These are phyloP conservation scores for Fragaria iinumae DNA, from an alignment of 306 rosid genomes.

Conservation along the genomic window DNA sequence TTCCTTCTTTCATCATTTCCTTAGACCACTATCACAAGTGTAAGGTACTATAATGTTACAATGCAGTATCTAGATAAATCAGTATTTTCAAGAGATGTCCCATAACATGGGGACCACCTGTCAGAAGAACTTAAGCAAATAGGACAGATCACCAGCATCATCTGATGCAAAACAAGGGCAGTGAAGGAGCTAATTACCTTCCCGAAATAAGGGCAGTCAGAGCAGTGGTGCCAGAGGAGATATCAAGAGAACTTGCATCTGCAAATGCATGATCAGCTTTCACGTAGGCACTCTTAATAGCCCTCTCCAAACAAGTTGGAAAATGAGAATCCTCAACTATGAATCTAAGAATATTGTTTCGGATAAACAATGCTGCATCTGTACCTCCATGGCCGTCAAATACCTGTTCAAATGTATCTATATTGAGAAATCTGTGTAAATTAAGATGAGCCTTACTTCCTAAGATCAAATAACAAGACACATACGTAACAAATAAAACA, in stretches of 20 bases:
- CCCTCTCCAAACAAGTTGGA: constrained; percentile 54
- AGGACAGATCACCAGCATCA: not conserved
- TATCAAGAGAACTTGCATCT: constrained; percentile 67
- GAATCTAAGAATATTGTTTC: constrained; percentile 66
- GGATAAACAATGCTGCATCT: constrained; percentile 68
- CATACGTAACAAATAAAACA: not conserved
- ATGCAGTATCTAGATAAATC: not conserved
- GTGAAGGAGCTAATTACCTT: constrained; percentile 40
- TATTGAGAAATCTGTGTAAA: not conserved
- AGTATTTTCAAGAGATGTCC: not conserved
- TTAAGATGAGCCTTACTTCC: not conserved
- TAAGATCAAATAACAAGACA: not conserved
- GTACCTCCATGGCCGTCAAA: constrained; percentile 89
- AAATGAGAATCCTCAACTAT: constrained; percentile 67
- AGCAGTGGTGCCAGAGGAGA: constrained; percentile 86
- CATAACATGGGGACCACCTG: not conserved
- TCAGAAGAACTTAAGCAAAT: not conserved
- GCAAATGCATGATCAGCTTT: constrained; percentile 83
- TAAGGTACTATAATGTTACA: not conserved
- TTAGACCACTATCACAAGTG: not conserved
- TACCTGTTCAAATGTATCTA: constrained; percentile 44
- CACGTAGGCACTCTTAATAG: constrained; percentile 64
- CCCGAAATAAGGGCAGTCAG: constrained; percentile 62
- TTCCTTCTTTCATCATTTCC: not conserved
- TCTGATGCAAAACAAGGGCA: not conserved